A percentile compares a stretch with the other conserved stretches of the same genome.
Conservation (phyloP, 495 filamentous ascomycete species). For the Tuber umbilicatum region DNA sequence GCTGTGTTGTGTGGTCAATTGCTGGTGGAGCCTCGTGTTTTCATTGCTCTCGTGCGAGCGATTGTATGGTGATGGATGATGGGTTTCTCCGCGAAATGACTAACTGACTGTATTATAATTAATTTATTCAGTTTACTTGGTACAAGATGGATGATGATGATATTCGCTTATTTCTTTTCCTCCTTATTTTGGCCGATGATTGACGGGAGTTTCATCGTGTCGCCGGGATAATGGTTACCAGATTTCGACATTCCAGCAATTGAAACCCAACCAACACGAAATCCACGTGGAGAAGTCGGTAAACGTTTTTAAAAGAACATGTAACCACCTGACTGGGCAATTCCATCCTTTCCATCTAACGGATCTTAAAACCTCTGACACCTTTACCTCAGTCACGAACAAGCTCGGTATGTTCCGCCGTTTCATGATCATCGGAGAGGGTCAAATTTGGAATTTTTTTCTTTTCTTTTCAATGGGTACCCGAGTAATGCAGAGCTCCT, state of each 20-base stretch:
- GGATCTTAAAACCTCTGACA: neutral
- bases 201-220: neutral
- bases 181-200: neutral
- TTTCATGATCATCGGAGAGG: neutral
- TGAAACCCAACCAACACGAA: neutral
- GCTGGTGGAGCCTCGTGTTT: neutral
- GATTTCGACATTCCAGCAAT: neutral
- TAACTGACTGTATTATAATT: neutral
- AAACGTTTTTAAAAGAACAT: neutral
- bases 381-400: neutral
- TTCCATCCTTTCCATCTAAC: neutral
- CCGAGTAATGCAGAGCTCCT: neutral
- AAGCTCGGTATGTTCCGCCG: neutral
- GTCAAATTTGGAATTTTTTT: neutral
- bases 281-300: neutral
- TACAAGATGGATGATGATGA: neutral
- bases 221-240: slow-evolving; percentile 1
- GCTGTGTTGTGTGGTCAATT: neutral
- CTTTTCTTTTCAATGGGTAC: neutral
- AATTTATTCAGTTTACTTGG: neutral
- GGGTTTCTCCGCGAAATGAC: neutral
- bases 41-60: neutral
- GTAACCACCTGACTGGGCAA: slow-evolving; percentile 1
- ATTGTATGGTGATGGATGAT: neutral
- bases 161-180: neutral